phyloP scores from a whole-genome alignment of 768 basidiomycete species.

The Hericium erinaceus region DNA sequence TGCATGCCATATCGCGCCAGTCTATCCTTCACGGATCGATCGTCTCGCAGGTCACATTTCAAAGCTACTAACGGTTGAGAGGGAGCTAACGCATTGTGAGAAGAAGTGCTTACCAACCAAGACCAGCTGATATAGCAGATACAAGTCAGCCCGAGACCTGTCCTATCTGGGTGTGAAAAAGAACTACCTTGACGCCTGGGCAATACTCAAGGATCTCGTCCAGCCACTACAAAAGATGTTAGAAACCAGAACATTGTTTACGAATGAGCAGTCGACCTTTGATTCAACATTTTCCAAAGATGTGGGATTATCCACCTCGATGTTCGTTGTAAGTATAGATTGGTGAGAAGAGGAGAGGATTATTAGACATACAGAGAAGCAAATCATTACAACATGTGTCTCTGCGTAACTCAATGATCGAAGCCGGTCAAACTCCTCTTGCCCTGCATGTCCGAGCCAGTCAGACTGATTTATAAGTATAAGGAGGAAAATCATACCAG shows the following conservation, averaged over 20 bases:
- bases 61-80: constrained; percentile 47
- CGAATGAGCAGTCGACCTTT: constrained; percentile 43
- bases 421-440: constrained; percentile 92
- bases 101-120: constrained; percentile 62
- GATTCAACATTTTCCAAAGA: constrained; percentile 94
- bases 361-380: constrained; percentile 62
- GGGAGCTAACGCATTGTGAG: background rate
- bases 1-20: constrained; percentile 61
- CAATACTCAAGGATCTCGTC: constrained; percentile 89
- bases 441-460: constrained; percentile 41
- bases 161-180: background rate
- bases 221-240: constrained; percentile 59
- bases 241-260: constrained; percentile 1
- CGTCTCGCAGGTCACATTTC: constrained; percentile 93
- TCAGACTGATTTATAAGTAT: background rate
- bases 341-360: background rate
- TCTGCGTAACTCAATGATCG: constrained; percentile 95
- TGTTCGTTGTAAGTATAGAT: background rate
- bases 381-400: constrained; percentile 93
- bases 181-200: constrained; percentile 81
- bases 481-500: constrained; percentile 42
- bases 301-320: constrained; percentile 84
- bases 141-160: background rate
- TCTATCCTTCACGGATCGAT: constrained; percentile 59
- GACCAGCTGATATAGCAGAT: constrained; percentile 45